A percentile compares a stretch with the other conserved stretches of the same genome.
These are phyloP conservation scores for Ogataea haglerorum DNA, from an alignment of 805 yeast genomes.

Conservation along the genomic window DNA sequence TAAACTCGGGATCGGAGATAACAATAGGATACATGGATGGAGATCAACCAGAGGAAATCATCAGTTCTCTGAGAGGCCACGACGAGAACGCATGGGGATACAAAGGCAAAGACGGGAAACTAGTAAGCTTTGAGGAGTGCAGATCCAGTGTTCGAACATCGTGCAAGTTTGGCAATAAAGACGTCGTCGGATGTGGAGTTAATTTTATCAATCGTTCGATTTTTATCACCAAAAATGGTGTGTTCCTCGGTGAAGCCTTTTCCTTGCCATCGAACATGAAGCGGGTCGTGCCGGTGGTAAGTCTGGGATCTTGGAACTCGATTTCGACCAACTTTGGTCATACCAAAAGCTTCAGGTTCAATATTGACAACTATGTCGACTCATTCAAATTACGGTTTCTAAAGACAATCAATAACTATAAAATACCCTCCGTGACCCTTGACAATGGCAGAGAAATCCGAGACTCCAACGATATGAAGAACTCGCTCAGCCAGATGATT, in stretches of 20 bases:
- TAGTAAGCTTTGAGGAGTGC: slow-evolving; percentile 36
- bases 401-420: slow-evolving; percentile 18
- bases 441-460: slow-evolving; percentile 9
- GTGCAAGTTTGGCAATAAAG: slow-evolving; percentile 51
- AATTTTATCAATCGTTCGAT: slow-evolving; percentile 60
- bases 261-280: slow-evolving; percentile 34
- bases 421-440: slow-evolving; percentile 9
- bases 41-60: slow-evolving; percentile 21
- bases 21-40: slow-evolving; percentile 44
- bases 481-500: slow-evolving; percentile 21
- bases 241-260: slow-evolving; percentile 54
- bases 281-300: slow-evolving; percentile 45
- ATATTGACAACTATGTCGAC: slow-evolving; percentile 46
- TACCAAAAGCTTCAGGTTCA: slow-evolving; percentile 42
- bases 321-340: slow-evolving; percentile 55
- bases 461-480: slow-evolving; percentile 19
- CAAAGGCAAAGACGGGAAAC: slow-evolving; percentile 50
- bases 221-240: slow-evolving; percentile 82
- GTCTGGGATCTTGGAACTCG: slow-evolving; percentile 40
- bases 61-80: slow-evolving; percentile 43
- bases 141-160: slow-evolving; percentile 37
- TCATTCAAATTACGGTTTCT: slow-evolving; percentile 32
- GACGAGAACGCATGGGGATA: slow-evolving; percentile 50
- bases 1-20: slow-evolving; percentile 37
- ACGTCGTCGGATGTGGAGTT: slow-evolving; percentile 80